Evolutionary conservation across 768 basidiomycete species (phyloP), one percentile per base, ranked within the genome.

Genomic region (Pleurotus giganteus): DNA sequence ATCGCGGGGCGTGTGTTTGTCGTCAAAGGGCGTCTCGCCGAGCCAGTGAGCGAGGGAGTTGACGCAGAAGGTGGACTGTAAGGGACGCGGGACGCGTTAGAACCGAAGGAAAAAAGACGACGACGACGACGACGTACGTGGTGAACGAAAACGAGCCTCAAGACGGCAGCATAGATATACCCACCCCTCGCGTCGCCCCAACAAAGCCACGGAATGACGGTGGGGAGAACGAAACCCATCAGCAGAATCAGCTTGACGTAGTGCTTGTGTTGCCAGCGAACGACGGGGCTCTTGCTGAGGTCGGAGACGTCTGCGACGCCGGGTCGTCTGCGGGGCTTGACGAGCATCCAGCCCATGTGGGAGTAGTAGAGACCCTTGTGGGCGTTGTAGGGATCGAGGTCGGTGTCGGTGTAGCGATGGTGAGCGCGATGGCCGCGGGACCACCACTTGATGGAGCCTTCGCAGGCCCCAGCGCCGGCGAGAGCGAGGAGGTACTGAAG

Each of bases 381-480:
- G 6, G 94, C 93, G 58, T 90, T 88, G 75, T 97, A 97, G 0
- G 94, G 94, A 73, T 96, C 94, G 58, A 97, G 87, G 53, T 93
- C 90, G 63, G 94, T 97, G 71, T 96, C 94, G 62, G 94, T 97
- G 76, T 96, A 96, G 43, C 94, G 83, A 66, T 96, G 94, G 70
- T 96, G 94, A 4, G 96, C 95, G 57, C 96, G 90, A 77, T 98
- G 96, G 44, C 94, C 94, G 47, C 96, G 84, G 17, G 88, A 88
- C 96, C 96, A 98, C 96, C 96, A 98, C 70, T 91, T 89, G 74
- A 98, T 95, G 21, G 95, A 96, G 8, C 95, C 95, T 66, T 98
- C 84, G 42, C 94, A 88, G 4, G 95, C 94, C 43, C 96, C 96
- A 1, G 93, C 87, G 46, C 96, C 96, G 8, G 85, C 79, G 23